Evolutionary conservation across 2,329 filamentous ascomycete species (phyloP).

Genomic region (Knufia petricola): DNA sequence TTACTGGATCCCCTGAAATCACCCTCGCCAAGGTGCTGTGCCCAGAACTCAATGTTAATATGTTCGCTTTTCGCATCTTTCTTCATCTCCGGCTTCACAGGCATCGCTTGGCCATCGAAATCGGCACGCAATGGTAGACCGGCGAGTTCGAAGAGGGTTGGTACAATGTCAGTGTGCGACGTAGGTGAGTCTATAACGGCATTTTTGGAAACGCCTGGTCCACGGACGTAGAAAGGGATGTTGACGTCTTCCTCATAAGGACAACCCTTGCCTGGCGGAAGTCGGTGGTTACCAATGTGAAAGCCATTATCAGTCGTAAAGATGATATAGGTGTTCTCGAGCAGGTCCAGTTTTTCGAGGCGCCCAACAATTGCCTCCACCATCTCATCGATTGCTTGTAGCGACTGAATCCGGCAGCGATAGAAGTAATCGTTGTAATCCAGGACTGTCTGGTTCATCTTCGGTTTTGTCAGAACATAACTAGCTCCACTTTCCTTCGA

Average conservation of each 20-base stretch:
- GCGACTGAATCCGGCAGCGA: conserved; percentile 19
- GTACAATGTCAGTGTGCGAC: conserved; percentile 54
- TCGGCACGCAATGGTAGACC: conserved; percentile 25
- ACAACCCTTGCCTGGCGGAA: conserved; percentile 48
- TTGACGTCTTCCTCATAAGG: conserved; percentile 51
- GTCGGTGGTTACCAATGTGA: conserved; percentile 49
- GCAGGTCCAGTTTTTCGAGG: conserved; percentile 31
- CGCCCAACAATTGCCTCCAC: conserved; percentile 36
- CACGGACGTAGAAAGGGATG: conserved; percentile 49
- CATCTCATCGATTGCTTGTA: conserved; percentile 30
- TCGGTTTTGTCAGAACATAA: too few species aligned
- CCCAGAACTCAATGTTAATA: conserved; percentile 50
- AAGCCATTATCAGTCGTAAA: conserved; percentile 53
- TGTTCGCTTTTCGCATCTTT: conserved; percentile 34
- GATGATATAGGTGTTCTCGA: conserved; percentile 49
- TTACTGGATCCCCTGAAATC: not conserved
- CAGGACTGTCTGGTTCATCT: conserved; percentile 17
- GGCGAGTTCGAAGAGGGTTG: conserved; percentile 45
- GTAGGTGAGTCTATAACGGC: conserved; percentile 39
- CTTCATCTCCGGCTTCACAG: conserved; percentile 18
- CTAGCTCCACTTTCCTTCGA: too few species aligned
- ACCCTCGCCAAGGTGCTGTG: conserved; percentile 16
- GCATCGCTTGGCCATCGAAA: conserved; percentile 14
- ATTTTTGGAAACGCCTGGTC: conserved; percentile 42
- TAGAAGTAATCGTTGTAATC: conserved; percentile 19